Percentiles rank a stretch among this genome's conserved stretches.
phyloP scores from a whole-genome alignment of 2,329 filamentous ascomycete species.

The Gnomoniopsis sp. region DNA sequence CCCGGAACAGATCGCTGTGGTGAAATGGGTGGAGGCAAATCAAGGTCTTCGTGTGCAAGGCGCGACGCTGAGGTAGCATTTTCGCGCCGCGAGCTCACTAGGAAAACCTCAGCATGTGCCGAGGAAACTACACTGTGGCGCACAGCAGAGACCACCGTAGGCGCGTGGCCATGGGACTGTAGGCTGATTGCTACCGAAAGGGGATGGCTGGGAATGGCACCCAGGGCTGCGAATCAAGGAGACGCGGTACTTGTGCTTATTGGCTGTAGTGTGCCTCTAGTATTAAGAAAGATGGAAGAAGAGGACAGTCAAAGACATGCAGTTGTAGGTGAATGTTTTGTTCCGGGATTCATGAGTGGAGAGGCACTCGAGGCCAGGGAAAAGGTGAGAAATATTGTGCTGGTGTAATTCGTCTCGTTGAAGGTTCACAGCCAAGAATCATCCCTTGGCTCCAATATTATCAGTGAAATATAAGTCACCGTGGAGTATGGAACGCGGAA shows the following conservation, averaged over 20 bases:
- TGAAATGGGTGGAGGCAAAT: neutral
- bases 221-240: neutral
- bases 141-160: neutral
- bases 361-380: neutral
- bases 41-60: neutral
- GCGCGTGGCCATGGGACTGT: constrained; percentile 2
- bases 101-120: neutral
- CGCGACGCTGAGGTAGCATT: neutral
- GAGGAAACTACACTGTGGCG: neutral
- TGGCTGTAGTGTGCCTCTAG: neutral
- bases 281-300: neutral
- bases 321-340: neutral
- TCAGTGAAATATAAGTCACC: too few relatives aligned
- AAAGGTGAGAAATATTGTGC: neutral
- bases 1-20: neutral
- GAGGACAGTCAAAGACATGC: neutral
- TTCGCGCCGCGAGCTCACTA: neutral
- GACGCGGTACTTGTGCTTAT: neutral
- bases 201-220: neutral
- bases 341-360: neutral
- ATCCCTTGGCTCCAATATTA: too few relatives aligned
- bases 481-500: too few relatives aligned
- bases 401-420: neutral
- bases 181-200: neutral
- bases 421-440: too few relatives aligned